A percentile compares a stretch with the other conserved stretches of the same genome.
Evolutionary conservation across 2,329 filamentous ascomycete genomes (phyloP).

Genomic region (Pyricularia pennisetigena): DNA sequence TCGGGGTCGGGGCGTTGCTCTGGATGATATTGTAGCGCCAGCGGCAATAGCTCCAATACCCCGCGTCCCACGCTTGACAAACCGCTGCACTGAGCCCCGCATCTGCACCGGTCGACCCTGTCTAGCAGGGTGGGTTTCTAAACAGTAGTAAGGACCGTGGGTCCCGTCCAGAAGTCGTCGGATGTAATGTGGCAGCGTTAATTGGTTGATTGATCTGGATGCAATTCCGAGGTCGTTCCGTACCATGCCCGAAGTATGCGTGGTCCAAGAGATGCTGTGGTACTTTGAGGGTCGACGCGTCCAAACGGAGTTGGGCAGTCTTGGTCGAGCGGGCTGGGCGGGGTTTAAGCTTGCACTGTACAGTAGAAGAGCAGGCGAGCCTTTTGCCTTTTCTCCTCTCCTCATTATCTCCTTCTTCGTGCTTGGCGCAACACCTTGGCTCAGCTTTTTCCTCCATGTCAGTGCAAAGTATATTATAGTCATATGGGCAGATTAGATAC

Average conservation of each 20-base stretch:
- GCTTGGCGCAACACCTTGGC: background rate
- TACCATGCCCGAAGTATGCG: background rate
- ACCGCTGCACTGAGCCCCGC: background rate
- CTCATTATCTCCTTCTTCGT: background rate
- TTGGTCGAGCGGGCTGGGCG: background rate
- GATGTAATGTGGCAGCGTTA: background rate
- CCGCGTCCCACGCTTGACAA: constrained; percentile 1
- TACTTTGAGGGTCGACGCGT: background rate
- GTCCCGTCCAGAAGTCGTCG: background rate
- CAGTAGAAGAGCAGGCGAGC: background rate
- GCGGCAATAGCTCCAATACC: background rate
- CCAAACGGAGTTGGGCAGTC: background rate
- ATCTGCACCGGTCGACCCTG: constrained; percentile 1
- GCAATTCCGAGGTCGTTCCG: background rate
- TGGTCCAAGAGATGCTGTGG: background rate
- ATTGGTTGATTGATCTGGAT: background rate
- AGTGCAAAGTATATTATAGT: background rate
- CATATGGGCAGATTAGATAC: too few relatives aligned
- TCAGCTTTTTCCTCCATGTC: background rate
- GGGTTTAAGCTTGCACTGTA: background rate
- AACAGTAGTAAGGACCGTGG: constrained; percentile 1
- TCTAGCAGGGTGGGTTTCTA: background rate
- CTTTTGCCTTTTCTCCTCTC: background rate
- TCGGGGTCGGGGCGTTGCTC: background rate
- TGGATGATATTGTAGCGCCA: background rate